Evolutionary conservation across 2,329 filamentous ascomycete genomes (phyloP), one percentile per base, ranked within the genome.

Genomic region (Sporothrix mexicana): DNA sequence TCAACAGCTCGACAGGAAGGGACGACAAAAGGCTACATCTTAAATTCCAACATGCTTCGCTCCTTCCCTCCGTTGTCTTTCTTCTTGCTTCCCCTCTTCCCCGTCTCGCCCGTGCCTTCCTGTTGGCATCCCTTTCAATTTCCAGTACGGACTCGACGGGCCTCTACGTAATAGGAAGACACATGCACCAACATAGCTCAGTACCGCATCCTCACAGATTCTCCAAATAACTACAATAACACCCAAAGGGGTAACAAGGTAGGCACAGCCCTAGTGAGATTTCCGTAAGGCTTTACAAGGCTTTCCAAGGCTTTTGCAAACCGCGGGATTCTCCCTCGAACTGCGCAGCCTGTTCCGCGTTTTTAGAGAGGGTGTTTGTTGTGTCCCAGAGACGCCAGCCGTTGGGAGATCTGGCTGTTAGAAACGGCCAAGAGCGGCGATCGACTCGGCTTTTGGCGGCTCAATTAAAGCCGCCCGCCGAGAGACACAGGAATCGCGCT

Each of bases 401-500:
- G 30, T 36, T 36, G 6, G 43, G 17, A 5, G 25, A 43, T 45
- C 8, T 4, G n/a, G 15, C 15, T 20, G 64, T n/a, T 12, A 13
- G 49, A 10, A 45, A 23, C 64, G 64, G 64, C 64, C 64, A 53
- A 62, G 23, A 64, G 20, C 45, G 47, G 25, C 45, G 20, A 69
- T 57, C 47, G 25, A 41, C 43, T 64, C 69, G 69, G 69, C 69
- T 71, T 71, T 62, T 59, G 17, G 45, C 69, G 69, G 69, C 69
- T 64, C 69, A 71, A 64, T 57, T 67, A 51, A 67, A 67, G 23
- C 64, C 45, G 64, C 64, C 61, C 41, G 41, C 61, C 61, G 41
- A 25, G 23, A 55, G 30, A 36, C 30, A 5, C 7, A 36, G 7
- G 30, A 47, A 43, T n/a, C 25, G 41, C 1, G 25, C 15, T 12